Evolutionary conservation across 1,284 basidiomycete species (phyloP), one percentile per base, ranked within the genome.

Genomic region (Schizopora paradoxa): DNA sequence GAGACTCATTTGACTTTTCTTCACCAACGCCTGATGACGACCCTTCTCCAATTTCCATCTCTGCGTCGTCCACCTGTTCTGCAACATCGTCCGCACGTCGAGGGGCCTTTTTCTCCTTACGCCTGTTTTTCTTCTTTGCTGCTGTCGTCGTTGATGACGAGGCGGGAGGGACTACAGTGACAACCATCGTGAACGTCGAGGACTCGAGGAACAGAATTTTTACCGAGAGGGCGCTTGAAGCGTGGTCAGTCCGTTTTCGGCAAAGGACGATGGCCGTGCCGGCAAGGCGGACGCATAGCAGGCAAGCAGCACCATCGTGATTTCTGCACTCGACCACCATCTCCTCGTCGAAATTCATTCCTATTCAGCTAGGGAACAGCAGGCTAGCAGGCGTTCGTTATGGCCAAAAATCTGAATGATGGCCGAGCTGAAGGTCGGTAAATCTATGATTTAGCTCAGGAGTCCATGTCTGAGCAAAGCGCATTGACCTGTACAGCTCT

Each of bases 401-500:
- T n/a, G 10, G 14, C 28, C 28, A 8, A 31, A 31, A 14, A 31
- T 14, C 28, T 31, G 8, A 31, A 14, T 21, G 48, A 50, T 11
- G 43, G 45, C 31, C 41, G 28, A 31, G 28, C 28, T 10, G 28
- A 31, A 31, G 28, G 28, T 31, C 14, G 28, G 28, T 31, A 14
- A 31, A 31, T 14, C 14, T 31, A 14, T 31, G 14, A n/a, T n/a
- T n/a, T n/a, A 8, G 14, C 28, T 14, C 28, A 8, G 28, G 10
- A 10, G 8, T 31, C 28, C 8, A 31, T 31, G 10, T 10, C 28
- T 31, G 10, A 31, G 28, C 28, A 14, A 31, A 10, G n/a, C 25
- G 45, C 45, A 48, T 48, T 23, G 32, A 39, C 23, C 14, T 39
- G 31, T 48, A 23, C 52, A 82, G 79, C 70, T 43, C 62, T 82